Percentiles rank a stretch among this genome's conserved stretches.
Evolutionary conservation across 345 rosid species (phyloP).

Genomic region (Syzygium grande): DNA sequence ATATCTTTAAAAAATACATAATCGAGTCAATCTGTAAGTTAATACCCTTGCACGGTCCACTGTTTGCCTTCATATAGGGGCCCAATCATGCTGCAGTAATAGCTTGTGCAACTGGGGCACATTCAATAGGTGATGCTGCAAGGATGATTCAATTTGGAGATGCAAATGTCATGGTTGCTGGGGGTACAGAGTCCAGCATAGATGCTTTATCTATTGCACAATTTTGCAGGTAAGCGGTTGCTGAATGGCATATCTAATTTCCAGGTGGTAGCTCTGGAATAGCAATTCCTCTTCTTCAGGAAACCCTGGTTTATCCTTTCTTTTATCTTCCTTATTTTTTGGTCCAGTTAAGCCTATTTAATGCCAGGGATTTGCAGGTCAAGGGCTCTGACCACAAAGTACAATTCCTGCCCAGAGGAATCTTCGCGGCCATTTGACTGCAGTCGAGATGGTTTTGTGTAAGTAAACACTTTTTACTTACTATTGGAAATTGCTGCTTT

Average conservation of each 20-base stretch:
- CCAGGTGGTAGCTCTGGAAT: neutral
- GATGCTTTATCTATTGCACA: conserved; percentile 96
- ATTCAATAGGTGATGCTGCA: conserved; percentile 92
- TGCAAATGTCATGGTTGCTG: conserved; percentile 91
- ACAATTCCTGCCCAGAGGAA: conserved; percentile 70
- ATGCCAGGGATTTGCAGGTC: conserved; percentile 36
- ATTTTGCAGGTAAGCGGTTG: conserved; percentile 58
- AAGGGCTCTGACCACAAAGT: conserved; percentile 81
- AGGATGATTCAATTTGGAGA: conserved; percentile 99
- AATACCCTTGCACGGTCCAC: neutral
- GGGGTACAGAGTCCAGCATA: conserved; percentile 94
- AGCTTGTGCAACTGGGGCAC: conserved; percentile 98
- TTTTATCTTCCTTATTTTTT: neutral
- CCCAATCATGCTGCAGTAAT: conserved; percentile 99
- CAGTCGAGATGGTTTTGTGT: conserved; percentile 97
- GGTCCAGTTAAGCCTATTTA: neutral
- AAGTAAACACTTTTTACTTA: conserved; percentile 25
- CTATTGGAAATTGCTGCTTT: neutral
- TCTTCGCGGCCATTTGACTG: conserved; percentile 95
- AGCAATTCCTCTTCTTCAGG: neutral
- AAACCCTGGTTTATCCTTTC: neutral
- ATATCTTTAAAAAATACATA: neutral
- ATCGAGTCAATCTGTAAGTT: neutral
- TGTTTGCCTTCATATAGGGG: conserved; percentile 41
- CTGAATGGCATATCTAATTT: neutral